Percentiles rank a stretch among this genome's conserved stretches.
Evolutionary conservation across 345 rosid genomes (phyloP).

Genomic region (Euphorbia tirucalli): DNA sequence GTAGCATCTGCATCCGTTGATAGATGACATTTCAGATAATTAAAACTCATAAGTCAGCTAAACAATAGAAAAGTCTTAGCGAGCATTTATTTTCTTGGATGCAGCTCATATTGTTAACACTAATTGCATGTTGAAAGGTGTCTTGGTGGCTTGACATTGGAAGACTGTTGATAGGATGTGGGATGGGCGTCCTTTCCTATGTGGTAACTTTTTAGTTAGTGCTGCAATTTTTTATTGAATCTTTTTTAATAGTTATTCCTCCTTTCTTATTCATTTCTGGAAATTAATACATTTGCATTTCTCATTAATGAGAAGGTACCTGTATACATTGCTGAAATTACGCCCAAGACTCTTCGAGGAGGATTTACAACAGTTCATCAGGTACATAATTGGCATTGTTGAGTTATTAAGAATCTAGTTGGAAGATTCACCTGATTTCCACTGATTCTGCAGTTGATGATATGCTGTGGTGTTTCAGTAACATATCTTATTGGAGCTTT

Average conservation of each 20-base stretch:
- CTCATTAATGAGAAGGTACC: slow-evolving; percentile 47
- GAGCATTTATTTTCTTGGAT: not conserved
- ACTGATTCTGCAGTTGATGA: slow-evolving; percentile 55
- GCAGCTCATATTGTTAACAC: not conserved
- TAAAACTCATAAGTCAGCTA: too few species aligned
- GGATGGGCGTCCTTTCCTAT: slow-evolving; percentile 47
- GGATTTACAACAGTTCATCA: slow-evolving; percentile 65
- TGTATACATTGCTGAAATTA: slow-evolving; percentile 77
- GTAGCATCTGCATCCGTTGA: too few species aligned
- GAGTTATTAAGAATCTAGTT: not conserved
- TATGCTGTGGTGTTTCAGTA: slow-evolving; percentile 60
- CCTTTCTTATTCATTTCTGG: not conserved
- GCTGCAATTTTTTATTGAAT: not conserved
- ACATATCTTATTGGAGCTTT: slow-evolving; percentile 70
- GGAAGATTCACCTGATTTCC: not conserved
- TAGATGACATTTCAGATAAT: too few species aligned
- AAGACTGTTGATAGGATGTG: slow-evolving; percentile 63
- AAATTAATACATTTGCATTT: not conserved
- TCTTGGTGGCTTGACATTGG: slow-evolving; percentile 66
- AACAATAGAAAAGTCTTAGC: too few species aligned
- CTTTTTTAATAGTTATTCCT: not conserved
- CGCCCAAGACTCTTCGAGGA: slow-evolving; percentile 74
- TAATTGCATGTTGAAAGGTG: slow-evolving; percentile 34
- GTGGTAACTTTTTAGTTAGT: slow-evolving; percentile 47
- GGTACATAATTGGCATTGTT: slow-evolving; percentile 32